Evolutionary conservation across 345 rosid genomes (phyloP), one percentile per base, ranked within the genome.

Genomic region (Pistacia integerrima): DNA sequence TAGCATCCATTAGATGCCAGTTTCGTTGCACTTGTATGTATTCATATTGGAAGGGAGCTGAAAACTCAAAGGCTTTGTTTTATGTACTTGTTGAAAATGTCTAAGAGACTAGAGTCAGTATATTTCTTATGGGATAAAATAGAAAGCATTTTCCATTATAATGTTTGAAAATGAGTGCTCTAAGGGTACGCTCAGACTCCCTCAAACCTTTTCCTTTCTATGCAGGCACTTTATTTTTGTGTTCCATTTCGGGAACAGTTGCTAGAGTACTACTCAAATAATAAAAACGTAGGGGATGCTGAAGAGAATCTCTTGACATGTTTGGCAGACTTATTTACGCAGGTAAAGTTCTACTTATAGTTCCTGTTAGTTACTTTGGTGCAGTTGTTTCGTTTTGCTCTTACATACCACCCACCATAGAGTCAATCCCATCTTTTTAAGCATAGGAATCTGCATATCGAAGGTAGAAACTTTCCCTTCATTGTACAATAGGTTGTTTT

Each of bases 261-360:
- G 85, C 93, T 96, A 46, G 99, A 96, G n/a, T 94, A 94, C 81
- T 93, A 91, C 77, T 86, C 92, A 30, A 92, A 79, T 76, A 88
- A 87, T 80, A 96, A 94, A 84, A 90, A 72, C 70, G 74, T 74
- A 7, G 93, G 85, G 17, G 99, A 94, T 76, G 92, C 88, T 18
- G 99, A 94, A 80, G 99, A 96, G 85, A 96, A 96, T 85, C 97
- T 96, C 69, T 85, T 96, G 89, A 94, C 97, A 2, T 96, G 99
- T 86, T 85, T 96, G 48, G 99, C 98, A 1, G 99, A 96, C 88
- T 84, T 96, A 66, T 96, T 96, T 84, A 81, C 97, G 3, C 99
- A 96, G 99, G 99, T 93, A 76, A 54, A 22, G 7, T 11, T 44
- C 69, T 11, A 20, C 36, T 14, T 48, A 11, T 51, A 33, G 51